A percentile compares a stretch with the other conserved stretches of the same genome.
Evolutionary conservation across 163 green algal species (phyloP).

Genomic region (Chloromonas sp.): DNA sequence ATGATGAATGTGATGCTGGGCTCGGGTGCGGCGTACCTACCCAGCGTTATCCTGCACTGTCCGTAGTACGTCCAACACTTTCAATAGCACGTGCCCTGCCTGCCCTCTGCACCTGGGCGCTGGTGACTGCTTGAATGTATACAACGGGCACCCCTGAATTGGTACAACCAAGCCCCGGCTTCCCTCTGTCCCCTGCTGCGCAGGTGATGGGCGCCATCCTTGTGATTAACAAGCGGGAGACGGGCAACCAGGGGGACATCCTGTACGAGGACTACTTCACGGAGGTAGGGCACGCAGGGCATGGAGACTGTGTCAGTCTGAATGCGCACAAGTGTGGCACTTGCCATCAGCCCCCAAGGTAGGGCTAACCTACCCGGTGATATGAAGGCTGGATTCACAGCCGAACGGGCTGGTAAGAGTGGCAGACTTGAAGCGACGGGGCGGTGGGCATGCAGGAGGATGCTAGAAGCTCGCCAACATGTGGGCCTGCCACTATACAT

Average conservation of each 20-base stretch:
- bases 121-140: too few relatives aligned
- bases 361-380: too few relatives aligned
- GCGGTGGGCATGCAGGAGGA: not conserved
- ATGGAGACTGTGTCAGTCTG: not conserved
- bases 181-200: not conserved
- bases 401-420: not conserved
- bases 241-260: slow-evolving; percentile 28
- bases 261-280: slow-evolving; percentile 37
- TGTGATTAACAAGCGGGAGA: slow-evolving; percentile 38
- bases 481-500: not conserved
- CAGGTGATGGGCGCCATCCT: slow-evolving; percentile 33
- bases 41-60: too few relatives aligned
- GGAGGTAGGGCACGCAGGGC: slow-evolving; percentile 7
- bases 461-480: not conserved
- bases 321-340: not conserved
- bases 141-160: too few relatives aligned
- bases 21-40: too few relatives aligned
- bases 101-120: too few relatives aligned
- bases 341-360: not conserved
- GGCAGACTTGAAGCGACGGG: too few relatives aligned
- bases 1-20: too few relatives aligned
- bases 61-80: too few relatives aligned
- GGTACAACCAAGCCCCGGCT: too few relatives aligned
- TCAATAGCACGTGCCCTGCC: too few relatives aligned
- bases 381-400: not conserved